Percentiles rank a stretch among this genome's conserved stretches.
phyloP scores from a whole-genome alignment of 495 filamentous ascomycete species.

The Penicillium manginii region DNA sequence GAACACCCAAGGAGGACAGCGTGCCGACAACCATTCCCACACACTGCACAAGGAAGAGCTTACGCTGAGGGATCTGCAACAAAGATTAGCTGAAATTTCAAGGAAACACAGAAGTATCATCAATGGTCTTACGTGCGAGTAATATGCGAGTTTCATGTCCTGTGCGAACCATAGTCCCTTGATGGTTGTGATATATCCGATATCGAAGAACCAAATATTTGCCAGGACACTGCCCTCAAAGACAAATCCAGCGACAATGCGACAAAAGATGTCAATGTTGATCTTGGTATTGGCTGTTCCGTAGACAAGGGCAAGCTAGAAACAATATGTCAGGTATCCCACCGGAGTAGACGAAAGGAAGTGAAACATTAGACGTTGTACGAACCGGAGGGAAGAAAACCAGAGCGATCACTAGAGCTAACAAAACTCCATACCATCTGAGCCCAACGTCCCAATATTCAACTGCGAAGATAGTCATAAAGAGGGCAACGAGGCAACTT shows the following conservation, averaged over 20 bases:
- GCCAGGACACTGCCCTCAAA: slow-evolving; percentile 87
- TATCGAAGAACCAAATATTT: slow-evolving; percentile 74
- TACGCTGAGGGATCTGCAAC: slow-evolving; percentile 66
- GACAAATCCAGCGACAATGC: slow-evolving; percentile 75
- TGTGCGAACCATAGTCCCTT: slow-evolving; percentile 87
- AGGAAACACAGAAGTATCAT: neutral
- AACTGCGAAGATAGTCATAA: slow-evolving; percentile 80
- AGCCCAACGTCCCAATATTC: slow-evolving; percentile 76
- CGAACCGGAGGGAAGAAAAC: slow-evolving; percentile 46
- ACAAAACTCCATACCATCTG: slow-evolving; percentile 63
- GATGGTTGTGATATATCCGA: slow-evolving; percentile 78
- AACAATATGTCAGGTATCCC: slow-evolving; percentile 44
- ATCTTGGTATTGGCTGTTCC: slow-evolving; percentile 84
- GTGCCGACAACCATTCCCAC: slow-evolving; percentile 67
- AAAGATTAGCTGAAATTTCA: neutral
- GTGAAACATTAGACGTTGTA: neutral
- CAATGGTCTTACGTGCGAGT: slow-evolving; percentile 63
- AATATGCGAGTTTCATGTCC: slow-evolving; percentile 85
- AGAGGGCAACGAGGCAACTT: slow-evolving; percentile 69
- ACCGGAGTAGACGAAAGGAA: neutral
- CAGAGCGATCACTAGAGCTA: slow-evolving; percentile 73
- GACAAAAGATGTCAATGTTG: slow-evolving; percentile 76
- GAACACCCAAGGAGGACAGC: slow-evolving; percentile 68
- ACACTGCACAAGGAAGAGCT: slow-evolving; percentile 72
- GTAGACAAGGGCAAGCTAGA: slow-evolving; percentile 78